Base-by-base conservation (phyloP, 139 green algal species). In the Picochlorum sp. region DNA sequence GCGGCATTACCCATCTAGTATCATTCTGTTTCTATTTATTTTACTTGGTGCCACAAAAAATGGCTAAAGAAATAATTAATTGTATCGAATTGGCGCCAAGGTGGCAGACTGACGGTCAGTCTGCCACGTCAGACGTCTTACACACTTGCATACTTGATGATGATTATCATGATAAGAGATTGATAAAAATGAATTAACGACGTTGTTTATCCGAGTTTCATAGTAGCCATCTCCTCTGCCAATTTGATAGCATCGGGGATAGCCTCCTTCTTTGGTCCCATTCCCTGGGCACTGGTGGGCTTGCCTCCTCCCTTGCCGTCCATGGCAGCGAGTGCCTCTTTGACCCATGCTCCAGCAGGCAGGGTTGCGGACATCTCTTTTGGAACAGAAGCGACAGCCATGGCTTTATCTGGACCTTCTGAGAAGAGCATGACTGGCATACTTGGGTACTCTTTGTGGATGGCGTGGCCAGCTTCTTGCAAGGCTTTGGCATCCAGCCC, bases 291-390 rank as follows among this genome's bases (percentile, higher is more conserved):
- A 24, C 66, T 59, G 49, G 67, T 80, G 4, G 86, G 76, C 77
- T 92, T 94, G 69, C 90, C 90, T 62, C 92, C 92, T 41, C 92
- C 92, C 79, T 97, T 97, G 61, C 92, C 92, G 6, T 83, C 88
- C 47, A 97, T 57, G 20, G 73, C 64, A 2, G 45, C 55, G 21
- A 92, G 78, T 47, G 80, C 69, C 18, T 74, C 55, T n/a, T 71
- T 71, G 49, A 75, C 60, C 72, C 72, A 79, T 13, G 77, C 14
- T 82, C 87, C 58, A 3, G 87, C 87, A 28, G 83, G 77, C 41
- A 97, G 65, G 70, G 81, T 82, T 57, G 59, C 61, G 10, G 56
- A 61, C 3, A 86, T 38, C 0, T 72, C 77, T 18, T 88, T 63
- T 7, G 92, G 85, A 50, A 97, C 91, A 20, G 75, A 83, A 20